Evolutionary conservation across 2,329 filamentous ascomycete species (phyloP).

Genomic region (Cyphellophora europaea): DNA sequence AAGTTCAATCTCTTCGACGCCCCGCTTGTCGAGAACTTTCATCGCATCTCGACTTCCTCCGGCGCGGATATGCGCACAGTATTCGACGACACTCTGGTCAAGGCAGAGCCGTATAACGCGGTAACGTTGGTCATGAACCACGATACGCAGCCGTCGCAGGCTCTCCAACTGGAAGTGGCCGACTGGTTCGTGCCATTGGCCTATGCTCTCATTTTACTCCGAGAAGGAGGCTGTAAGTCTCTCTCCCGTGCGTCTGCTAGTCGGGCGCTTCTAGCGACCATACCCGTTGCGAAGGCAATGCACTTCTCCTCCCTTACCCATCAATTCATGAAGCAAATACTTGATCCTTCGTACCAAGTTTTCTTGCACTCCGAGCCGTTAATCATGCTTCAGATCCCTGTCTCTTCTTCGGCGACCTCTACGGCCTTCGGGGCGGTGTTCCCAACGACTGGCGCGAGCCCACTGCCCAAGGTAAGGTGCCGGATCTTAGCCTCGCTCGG

Average conservation of each 20-base stretch:
- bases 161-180: slow-evolving; percentile 42
- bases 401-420: slow-evolving; percentile 55
- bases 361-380: no score
- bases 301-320: no score
- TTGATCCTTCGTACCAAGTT: no score
- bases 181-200: slow-evolving; percentile 57
- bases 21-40: slow-evolving; percentile 58
- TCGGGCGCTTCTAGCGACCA: no score
- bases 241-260: no score
- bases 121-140: slow-evolving; percentile 54
- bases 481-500: slow-evolving; percentile 47
- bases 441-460: slow-evolving; percentile 37
- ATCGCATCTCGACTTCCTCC: slow-evolving; percentile 43
- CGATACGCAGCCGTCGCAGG: slow-evolving; percentile 18
- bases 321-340: no score
- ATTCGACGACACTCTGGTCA: slow-evolving; percentile 48
- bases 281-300: no score
- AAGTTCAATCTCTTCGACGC: slow-evolving; percentile 54
- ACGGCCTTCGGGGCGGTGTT: slow-evolving; percentile 40
- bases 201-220: slow-evolving; percentile 56
- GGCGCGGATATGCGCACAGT: slow-evolving; percentile 49
- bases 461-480: slow-evolving; percentile 41
- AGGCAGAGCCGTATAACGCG: slow-evolving; percentile 39
- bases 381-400: no score
- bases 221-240: slow-evolving; percentile 45